Base-by-base conservation (phyloP, 192 early-diverging fungal genomes). In the Coemansia asiatica region DNA sequence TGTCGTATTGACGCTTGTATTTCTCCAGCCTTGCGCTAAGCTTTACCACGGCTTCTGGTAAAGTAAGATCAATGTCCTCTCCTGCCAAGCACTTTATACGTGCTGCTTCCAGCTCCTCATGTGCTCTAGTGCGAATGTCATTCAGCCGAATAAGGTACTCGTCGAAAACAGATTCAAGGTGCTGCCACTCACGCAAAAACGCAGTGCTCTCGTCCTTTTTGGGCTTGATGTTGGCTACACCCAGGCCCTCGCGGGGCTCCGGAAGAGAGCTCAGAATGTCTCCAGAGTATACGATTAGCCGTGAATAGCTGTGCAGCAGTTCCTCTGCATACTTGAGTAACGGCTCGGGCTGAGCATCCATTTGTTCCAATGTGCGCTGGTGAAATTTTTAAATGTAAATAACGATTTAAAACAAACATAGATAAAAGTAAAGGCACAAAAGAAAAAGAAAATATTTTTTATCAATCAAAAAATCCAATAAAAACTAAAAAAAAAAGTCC, bases 131-230 rank as follows among this genome's bases (percentile, higher is more conserved):
- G n/a, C 77, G 71, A 40, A 74, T 71, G 51, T 79, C 71, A 38
- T 74, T 79, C 6, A 80, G 62, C 36, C 77, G 64, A 50, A 74
- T 74, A 9, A 80, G 61, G 38, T 71, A 80, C 58, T 74, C 77
- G 61, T 80, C 77, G 38, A 80, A 58, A 2, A 80, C 65, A 2
- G 68, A 70, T 51, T 80, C 77, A 22, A 80, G 38, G 44, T 80
- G 77, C 63, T 80, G 71, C 77, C 77, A 80, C 36, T 80, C 77
- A 54, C 77, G 72, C 50, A 66, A 56, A 29, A 80, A 80, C 33
- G 68, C 58, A 0, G 65, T 64, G 44, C 68, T 71, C 27, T 80
- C 72, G 51, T 80, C 77, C 63, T 74, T 80, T 38, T 80, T 80
- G 15, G 77, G 69, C 53, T 80, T 80, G 54, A 80, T 71, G 40